Evolutionary conservation across 75 land plant genomes (phyloP), one percentile per base, ranked within the genome.

Genomic region (Sequoia sempervirens): DNA sequence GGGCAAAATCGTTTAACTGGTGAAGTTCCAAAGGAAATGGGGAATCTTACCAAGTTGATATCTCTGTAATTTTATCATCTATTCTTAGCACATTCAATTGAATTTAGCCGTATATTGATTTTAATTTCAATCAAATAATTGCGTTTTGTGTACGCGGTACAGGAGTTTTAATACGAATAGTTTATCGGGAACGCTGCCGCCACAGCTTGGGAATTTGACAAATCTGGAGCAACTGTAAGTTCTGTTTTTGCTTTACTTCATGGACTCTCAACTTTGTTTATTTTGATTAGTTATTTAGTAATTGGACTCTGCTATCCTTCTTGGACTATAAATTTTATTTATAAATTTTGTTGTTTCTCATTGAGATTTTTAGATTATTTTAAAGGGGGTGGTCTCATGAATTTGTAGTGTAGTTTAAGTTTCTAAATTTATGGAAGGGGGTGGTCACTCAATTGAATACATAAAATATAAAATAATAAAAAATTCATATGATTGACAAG

Each of bases 1-100:
- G 80, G 87, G 78, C 90, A 85, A 70, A 94, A 94, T 84, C 84
- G 89, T 53, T 87, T 94, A 61, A 87, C 93, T 38, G 96, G 96
- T 37, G 82, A 84, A 43, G 88, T 94, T 75, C 92, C 93, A 52
- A 81, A 81, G 47, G 92, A 83, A 80, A 81, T 94, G 50, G 93
- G 93, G 38, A 90, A 89, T 47, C 85, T 94, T 20, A 86, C 89
- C 69, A 83, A 85, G 6, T 89, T 95, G 38, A 89, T 80, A 50
- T 86, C 85, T 50, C 75, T 93, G 84, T 85, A 72, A 85, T 80
- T 82, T 54, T 32, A 18, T 6, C 5, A 61, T 53, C 82, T 72
- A 45, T 12, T 73, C 34, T 61, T 23, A 0, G 66, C 36, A 15
- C 7, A 4, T 73, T 37, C 0, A 73, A 34, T 73, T 36, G 18